phyloP scores from a whole-genome alignment of 1,284 basidiomycete species.

The Bjerkandera adusta region DNA sequence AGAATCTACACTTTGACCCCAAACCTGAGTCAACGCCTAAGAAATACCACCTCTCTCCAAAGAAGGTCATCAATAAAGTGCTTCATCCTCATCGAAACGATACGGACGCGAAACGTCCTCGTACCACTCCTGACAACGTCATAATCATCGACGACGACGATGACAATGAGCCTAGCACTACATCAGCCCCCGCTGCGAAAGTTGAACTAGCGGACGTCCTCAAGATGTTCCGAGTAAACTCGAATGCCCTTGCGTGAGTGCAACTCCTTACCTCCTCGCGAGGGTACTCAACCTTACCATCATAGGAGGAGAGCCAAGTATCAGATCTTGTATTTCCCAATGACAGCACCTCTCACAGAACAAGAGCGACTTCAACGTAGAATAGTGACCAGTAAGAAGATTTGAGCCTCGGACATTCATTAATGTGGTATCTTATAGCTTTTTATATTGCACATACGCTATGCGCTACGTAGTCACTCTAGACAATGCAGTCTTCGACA shows the following conservation, averaged over 20 bases:
- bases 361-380: conserved; percentile 46
- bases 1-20: conserved; percentile 14
- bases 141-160: conserved; percentile 38
- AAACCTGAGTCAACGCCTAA: not conserved
- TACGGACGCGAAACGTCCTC: conserved; percentile 29
- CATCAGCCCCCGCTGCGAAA: conserved; percentile 17
- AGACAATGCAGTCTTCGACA: not conserved
- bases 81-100: conserved; percentile 20
- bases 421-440: not conserved
- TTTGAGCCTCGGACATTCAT: conserved; percentile 13
- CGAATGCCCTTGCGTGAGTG: conserved; percentile 47
- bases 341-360: conserved; percentile 54
- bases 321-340: conserved; percentile 72
- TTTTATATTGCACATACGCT: not conserved
- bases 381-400: conserved; percentile 47
- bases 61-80: conserved; percentile 20
- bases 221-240: conserved; percentile 48
- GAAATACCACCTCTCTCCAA: conserved; percentile 9
- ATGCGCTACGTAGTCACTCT: not conserved
- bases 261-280: not conserved
- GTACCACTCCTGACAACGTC: conserved; percentile 28
- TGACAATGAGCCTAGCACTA: conserved; percentile 21
- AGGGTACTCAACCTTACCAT: conserved; percentile 23
- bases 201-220: conserved; percentile 37
- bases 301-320: conserved; percentile 53